Evolutionary conservation across 2,329 filamentous ascomycete genomes (phyloP).

Genomic region (Colletotrichum caudatum): DNA sequence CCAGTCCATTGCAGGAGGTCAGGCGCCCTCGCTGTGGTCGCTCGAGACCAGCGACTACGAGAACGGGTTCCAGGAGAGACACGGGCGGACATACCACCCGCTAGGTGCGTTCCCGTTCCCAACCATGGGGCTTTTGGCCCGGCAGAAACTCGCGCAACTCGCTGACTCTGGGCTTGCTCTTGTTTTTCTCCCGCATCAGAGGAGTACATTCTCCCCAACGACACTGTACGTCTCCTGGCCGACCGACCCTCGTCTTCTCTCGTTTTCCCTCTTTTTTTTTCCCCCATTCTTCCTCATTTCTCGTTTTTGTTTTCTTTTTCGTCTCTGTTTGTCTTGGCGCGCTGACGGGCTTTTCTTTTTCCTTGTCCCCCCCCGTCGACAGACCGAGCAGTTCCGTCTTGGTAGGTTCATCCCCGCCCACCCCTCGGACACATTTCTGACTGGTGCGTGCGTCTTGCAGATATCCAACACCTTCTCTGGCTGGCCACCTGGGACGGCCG

Average conservation of each 20-base stretch:
- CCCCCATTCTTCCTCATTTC: no score
- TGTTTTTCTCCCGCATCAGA: slow-evolving; percentile 33
- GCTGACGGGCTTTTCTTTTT: background rate
- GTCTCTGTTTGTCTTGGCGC: background rate
- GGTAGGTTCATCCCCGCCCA: background rate
- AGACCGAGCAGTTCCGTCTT: slow-evolving; percentile 47
- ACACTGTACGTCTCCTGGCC: slow-evolving; percentile 39
- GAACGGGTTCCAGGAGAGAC: slow-evolving; percentile 22
- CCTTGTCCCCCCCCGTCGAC: background rate
- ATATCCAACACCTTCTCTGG: slow-evolving; percentile 54
- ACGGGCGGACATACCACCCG: slow-evolving; percentile 37
- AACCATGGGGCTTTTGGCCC: no score
- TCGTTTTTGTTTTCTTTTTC: no score
- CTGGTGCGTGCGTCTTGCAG: slow-evolving; percentile 19
- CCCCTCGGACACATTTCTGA: no score
- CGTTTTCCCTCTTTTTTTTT: background rate
- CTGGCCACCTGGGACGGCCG: slow-evolving; percentile 49
- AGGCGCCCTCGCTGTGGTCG: background rate
- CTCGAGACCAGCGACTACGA: slow-evolving; percentile 8
- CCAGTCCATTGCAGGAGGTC: slow-evolving; percentile 9
- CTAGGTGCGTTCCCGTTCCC: slow-evolving; percentile 42
- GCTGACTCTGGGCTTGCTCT: background rate
- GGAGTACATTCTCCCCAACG: slow-evolving; percentile 46
- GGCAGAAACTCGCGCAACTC: no score
- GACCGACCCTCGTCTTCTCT: background rate